Evolutionary conservation across 1,139 yeast species (phyloP), one percentile per base, ranked within the genome.

Genomic region (Candida neerlandica): DNA sequence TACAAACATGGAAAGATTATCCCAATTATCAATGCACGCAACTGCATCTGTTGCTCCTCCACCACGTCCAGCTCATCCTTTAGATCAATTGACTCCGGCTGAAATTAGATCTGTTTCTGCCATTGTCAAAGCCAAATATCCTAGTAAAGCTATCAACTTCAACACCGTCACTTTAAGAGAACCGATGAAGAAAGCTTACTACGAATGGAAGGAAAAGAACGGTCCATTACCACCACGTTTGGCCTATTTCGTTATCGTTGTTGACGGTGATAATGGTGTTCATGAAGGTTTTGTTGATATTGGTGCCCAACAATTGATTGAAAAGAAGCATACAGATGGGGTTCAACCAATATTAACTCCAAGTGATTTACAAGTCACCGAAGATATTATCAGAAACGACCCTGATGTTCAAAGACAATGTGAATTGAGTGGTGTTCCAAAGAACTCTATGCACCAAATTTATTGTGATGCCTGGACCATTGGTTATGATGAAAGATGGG

Each of bases 391-490:
- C 56, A 80, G 94, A 69, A 69, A 62, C 6, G 90, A 86, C 63
- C 88, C 91, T 33, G 71, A 70, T 38, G 94, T 87, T 55, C 84
- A 85, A 58, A 83, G 81, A 66, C 92, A 87, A 70, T 85, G 92
- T 74, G 81, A 73, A 47, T 63, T 85, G 52, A 80, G 86, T 41
- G 94, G 94, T 48, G 68, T 86, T 56, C 85, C 89, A 49, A 78
- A 76, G 39, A 68, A 67, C 45, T 86, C 85, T 42, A 86, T 87
- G 89, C 74, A 81, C 67, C 80, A 83, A 60, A 80, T 85, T 49
- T 86, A 85, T 75, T 86, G 94, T 73, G 95, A 87, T 63, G 92
- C 86, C 59, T 87, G 86, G 96, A 85, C 94, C 45, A 85, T 87
- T 63, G 94, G 94, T 51, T 86, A 83, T 64, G 95, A 87, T 64